Percentiles rank a stretch among this genome's conserved stretches.
phyloP scores from a whole-genome alignment of 768 basidiomycete species.

The Phylloporus rhodoxanthus region DNA sequence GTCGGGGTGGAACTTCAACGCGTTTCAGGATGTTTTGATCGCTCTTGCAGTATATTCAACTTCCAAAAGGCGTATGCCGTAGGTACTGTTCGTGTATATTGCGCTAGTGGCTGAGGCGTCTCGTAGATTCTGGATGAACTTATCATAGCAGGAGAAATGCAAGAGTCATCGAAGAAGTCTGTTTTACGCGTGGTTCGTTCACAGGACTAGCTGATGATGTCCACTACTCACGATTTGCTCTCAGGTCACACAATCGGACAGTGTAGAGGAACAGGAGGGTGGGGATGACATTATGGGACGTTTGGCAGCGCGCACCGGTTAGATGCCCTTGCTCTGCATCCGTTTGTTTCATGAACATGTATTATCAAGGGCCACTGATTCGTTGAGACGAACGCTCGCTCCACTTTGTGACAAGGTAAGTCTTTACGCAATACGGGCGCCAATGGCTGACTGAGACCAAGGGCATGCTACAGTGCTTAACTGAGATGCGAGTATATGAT shows the following conservation, averaged over 20 bases:
- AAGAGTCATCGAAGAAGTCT: slow-evolving; percentile 80
- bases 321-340: slow-evolving; percentile 28
- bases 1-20: slow-evolving; percentile 18
- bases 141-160: slow-evolving; percentile 88
- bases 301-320: slow-evolving; percentile 67
- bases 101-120: not conserved
- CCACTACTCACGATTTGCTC: not conserved
- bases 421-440: not conserved
- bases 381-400: slow-evolving; percentile 17
- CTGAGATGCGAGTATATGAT: slow-evolving; percentile 1
- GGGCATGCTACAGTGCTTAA: not conserved
- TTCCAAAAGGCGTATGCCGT: slow-evolving; percentile 95
- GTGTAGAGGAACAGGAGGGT: slow-evolving; percentile 80
- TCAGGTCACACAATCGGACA: slow-evolving; percentile 82
- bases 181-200: slow-evolving; percentile 52
- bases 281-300: slow-evolving; percentile 76
- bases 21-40: not conserved
- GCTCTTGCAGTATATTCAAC: slow-evolving; percentile 78
- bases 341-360: slow-evolving; percentile 8
- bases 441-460: not conserved
- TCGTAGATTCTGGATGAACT: slow-evolving; percentile 83
- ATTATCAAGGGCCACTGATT: slow-evolving; percentile 26
- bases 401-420: not conserved
- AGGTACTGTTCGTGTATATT: slow-evolving; percentile 9
- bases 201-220: slow-evolving; percentile 6